Conservation (phyloP, 441 rosid genomes). For the Erysimum cheiri region DNA sequence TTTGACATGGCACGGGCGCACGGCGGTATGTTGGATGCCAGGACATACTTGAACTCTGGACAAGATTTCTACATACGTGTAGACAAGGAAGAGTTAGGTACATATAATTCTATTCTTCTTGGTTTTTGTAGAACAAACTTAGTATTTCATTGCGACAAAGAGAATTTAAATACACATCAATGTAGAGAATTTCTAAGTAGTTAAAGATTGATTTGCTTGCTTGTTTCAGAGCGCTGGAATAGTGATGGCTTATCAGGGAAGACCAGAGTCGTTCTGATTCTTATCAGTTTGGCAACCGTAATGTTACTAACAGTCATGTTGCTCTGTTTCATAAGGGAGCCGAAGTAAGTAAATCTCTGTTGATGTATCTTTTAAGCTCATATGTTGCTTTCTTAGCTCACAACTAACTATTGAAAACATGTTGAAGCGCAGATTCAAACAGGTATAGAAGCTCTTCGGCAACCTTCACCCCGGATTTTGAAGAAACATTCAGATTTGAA, state of each 20-base stretch:
- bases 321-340: constrained; percentile 34
- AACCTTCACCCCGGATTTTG: constrained; percentile 24
- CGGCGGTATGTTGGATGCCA: constrained; percentile 54
- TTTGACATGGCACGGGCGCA: constrained; percentile 66
- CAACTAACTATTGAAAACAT: constrained; percentile 17
- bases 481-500: constrained; percentile 33
- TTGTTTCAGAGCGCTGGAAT: constrained; percentile 40
- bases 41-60: constrained; percentile 48
- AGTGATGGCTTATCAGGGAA: constrained; percentile 40
- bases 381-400: constrained; percentile 16
- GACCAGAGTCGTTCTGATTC: constrained; percentile 28
- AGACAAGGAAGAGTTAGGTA: constrained; percentile 52
- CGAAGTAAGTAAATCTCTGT: constrained; percentile 38
- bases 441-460: constrained; percentile 7
- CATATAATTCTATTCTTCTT: neutral
- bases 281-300: constrained; percentile 23
- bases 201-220: neutral
- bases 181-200: neutral
- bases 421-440: constrained; percentile 18
- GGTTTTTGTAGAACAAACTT: neutral
- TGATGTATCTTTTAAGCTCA: neutral
- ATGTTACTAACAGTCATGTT: constrained; percentile 28
- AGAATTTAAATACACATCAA: neutral
- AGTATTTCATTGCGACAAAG: constrained; percentile 9
- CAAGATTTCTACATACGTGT: constrained; percentile 61